Conservation (phyloP, 2,329 filamentous ascomycete genomes). For the Apiospora marii region DNA sequence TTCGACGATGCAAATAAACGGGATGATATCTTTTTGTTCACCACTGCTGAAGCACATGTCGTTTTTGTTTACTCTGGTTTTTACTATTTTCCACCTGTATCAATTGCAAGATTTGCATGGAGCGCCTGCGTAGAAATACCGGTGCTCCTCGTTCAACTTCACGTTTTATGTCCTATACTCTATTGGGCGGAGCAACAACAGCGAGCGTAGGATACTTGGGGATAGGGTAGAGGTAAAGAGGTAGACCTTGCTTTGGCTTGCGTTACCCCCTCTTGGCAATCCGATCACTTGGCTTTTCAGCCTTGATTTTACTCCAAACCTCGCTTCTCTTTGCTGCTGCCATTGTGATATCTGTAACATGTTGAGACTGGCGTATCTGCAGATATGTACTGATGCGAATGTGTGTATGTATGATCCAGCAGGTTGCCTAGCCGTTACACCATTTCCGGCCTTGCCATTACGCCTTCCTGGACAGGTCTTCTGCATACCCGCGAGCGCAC, state of each 20-base stretch:
- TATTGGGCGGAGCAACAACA: neutral
- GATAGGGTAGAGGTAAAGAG: conserved; percentile 10
- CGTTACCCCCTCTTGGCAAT: neutral
- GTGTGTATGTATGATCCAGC: neutral
- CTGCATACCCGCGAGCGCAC: neutral
- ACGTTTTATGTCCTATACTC: conserved; percentile 3
- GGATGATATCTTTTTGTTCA: conserved; percentile 36
- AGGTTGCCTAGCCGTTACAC: neutral
- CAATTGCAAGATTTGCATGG: conserved; percentile 14
- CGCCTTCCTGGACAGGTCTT: conserved; percentile 7
- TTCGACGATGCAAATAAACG: conserved; percentile 43
- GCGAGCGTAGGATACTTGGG: conserved; percentile 13
- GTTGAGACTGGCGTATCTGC: neutral
- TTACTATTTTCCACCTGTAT: conserved; percentile 15
- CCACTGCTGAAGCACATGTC: conserved; percentile 21
- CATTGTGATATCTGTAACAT: neutral
- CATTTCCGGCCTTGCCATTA: neutral
- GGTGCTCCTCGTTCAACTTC: conserved; percentile 15
- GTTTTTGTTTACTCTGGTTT: conserved; percentile 27
- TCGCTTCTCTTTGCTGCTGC: neutral
- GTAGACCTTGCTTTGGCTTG: conserved; percentile 6
- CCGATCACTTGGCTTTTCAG: conserved; percentile 14
- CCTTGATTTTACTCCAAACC: conserved; percentile 1
- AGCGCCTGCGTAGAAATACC: neutral
- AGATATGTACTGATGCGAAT: neutral